Conservation (phyloP, 1,284 basidiomycete genomes). For the Hemileia vastatrix region DNA sequence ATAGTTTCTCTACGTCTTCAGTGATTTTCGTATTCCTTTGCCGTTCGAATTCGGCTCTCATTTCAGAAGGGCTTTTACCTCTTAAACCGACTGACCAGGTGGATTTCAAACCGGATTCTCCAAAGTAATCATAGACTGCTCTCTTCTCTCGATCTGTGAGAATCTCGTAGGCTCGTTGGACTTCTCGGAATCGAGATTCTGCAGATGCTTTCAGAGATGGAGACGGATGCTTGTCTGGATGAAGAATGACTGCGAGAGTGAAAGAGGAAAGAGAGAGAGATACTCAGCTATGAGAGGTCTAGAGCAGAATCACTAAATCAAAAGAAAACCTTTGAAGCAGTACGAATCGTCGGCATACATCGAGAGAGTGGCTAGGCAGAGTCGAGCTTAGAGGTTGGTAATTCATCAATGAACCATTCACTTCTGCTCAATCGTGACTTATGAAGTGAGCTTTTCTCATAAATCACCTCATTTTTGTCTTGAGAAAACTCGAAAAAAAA, state of each 20-base stretch:
- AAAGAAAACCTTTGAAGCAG: too few species aligned
- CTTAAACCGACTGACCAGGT: slow-evolving; percentile 48
- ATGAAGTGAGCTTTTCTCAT: too few species aligned
- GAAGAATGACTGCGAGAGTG: slow-evolving; percentile 54
- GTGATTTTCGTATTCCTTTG: slow-evolving; percentile 48
- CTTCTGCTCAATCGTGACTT: too few species aligned
- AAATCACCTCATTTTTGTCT: too few species aligned
- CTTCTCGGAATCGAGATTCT: slow-evolving; percentile 57
- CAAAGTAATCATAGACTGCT: slow-evolving; percentile 66
- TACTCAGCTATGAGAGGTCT: background rate
- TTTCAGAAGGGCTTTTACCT: slow-evolving; percentile 52
- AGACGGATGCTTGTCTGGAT: slow-evolving; percentile 71
- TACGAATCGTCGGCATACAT: too few species aligned
- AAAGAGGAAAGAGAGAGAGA: background rate
- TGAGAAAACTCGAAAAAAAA: too few species aligned
- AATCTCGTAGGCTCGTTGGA: slow-evolving; percentile 64
- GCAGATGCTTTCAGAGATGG: slow-evolving; percentile 55
- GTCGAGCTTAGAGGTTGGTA: too few species aligned
- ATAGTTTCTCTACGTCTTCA: slow-evolving; percentile 49
- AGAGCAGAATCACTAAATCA: background rate
- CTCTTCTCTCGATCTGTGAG: slow-evolving; percentile 64
- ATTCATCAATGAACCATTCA: too few species aligned
- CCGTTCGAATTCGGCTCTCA: slow-evolving; percentile 50
- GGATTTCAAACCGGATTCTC: slow-evolving; percentile 53
- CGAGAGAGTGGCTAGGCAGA: too few species aligned